These are phyloP conservation scores for Leccinum ochraceum DNA, from an alignment of 768 basidiomycete genomes.

Conservation along the genomic window DNA sequence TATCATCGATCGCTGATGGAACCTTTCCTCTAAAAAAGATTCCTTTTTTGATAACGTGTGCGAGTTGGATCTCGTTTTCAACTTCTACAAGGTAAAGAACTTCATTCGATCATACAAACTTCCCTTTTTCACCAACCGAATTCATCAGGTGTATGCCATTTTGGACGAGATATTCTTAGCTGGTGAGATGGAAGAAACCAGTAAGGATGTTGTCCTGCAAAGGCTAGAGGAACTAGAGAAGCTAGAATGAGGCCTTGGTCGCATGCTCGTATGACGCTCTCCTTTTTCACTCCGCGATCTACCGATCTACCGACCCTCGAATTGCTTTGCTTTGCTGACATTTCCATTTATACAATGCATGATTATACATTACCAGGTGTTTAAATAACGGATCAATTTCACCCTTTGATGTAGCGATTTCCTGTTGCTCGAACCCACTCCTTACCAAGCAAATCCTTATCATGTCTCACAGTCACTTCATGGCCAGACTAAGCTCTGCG, in stretches of 20 bases:
- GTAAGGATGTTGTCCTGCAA: slow-evolving; percentile 91
- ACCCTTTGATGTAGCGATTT: neutral
- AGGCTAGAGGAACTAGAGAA: slow-evolving; percentile 93
- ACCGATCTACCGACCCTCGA: slow-evolving; percentile 5
- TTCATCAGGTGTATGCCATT: slow-evolving; percentile 87
- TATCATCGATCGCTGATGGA: slow-evolving; percentile 1
- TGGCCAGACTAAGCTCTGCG: neutral
- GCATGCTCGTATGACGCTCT: slow-evolving; percentile 11
- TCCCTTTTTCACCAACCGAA: neutral
- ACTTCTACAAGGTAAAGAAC: slow-evolving; percentile 86
- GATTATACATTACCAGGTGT: neutral
- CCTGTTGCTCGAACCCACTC: neutral
- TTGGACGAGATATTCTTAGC: slow-evolving; percentile 98
- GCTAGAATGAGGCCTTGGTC: slow-evolving; percentile 58
- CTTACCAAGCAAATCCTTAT: neutral
- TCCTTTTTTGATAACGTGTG: slow-evolving; percentile 99
- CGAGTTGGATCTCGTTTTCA: slow-evolving; percentile 97
- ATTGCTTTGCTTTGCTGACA: slow-evolving; percentile 14
- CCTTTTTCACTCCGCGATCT: slow-evolving; percentile 8
- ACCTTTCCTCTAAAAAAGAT: slow-evolving; percentile 47
- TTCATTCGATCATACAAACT: slow-evolving; percentile 3
- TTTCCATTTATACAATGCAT: slow-evolving; percentile 7
- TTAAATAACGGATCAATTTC: neutral
- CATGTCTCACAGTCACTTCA: neutral
- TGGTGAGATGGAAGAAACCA: slow-evolving; percentile 98